phyloP scores from a whole-genome alignment of 202 grass and related monocot species.

The Alloteropsis angusta region DNA sequence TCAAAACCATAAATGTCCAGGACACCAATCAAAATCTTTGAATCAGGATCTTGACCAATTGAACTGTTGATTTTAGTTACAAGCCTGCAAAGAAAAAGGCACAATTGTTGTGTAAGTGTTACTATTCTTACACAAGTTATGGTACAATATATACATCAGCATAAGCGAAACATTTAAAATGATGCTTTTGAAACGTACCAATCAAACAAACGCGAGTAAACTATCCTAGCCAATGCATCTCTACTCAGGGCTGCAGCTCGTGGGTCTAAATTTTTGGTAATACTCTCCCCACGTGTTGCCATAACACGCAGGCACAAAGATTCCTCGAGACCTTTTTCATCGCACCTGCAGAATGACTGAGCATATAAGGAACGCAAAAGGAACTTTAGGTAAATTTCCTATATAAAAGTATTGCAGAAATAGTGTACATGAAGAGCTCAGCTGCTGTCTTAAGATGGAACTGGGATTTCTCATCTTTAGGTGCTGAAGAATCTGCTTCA shows the following conservation, averaged over 20 bases:
- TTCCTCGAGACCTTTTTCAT: conserved; percentile 69
- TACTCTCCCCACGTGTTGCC: conserved; percentile 87
- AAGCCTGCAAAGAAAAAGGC: conserved; percentile 56
- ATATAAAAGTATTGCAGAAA: conserved; percentile 5
- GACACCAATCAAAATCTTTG: conserved; percentile 96
- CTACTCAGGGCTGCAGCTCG: conserved; percentile 69
- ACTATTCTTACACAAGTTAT: conserved; percentile 3
- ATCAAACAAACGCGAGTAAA: conserved; percentile 93
- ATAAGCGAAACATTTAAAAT: not conserved
- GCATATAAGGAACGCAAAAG: conserved; percentile 5
- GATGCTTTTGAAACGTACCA: conserved; percentile 53
- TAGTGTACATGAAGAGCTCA: conserved; percentile 89
- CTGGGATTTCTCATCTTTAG: conserved; percentile 83
- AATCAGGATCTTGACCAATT: conserved; percentile 95
- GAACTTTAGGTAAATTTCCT: not conserved
- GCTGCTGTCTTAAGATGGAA: conserved; percentile 92
- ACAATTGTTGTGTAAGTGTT: conserved; percentile 8
- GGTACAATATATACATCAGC: conserved; percentile 17
- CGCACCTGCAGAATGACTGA: conserved; percentile 47
- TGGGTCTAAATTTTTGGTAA: conserved; percentile 84
- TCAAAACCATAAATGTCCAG: conserved; percentile 99
- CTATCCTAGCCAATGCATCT: conserved; percentile 88
- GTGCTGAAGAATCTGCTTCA: conserved; percentile 73
- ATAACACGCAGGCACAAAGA: conserved; percentile 89
- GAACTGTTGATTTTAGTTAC: conserved; percentile 86